Base-by-base conservation (phyloP, 2,329 filamentous ascomycete species). In the Elsinoe batatas region DNA sequence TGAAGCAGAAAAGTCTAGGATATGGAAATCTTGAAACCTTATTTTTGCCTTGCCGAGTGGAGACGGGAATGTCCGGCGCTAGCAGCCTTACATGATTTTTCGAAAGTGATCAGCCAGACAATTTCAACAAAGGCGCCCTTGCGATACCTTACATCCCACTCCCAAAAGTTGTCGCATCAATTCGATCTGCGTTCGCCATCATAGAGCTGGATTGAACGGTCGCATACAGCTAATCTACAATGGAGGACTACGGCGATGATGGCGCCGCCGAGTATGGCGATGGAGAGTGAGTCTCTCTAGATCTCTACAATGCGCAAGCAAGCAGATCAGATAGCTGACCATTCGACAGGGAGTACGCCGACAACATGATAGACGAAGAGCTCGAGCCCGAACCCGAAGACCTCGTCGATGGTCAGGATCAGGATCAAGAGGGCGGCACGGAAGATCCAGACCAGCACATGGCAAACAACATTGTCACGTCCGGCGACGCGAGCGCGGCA, bases 321-420 rank as follows among this genome's bases (percentile, higher is more conserved):
- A 13, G 6, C 13, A 13, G 30, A 49, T 15, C 7, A 22, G 11
- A 49, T 3, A 2, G 10, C 20, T 18, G 47, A 20, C 40, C 7
- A 17, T 32, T 18, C 20, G 17, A 13, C 50, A 70, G 67, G 60
- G 65, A 66, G 46, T 63, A 67, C 35, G 66, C 63, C n/a, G 68
- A 67, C 58, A 70, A 70, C 58, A 61, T 69, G 58, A 64, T 70
- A 49, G 66, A 70, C 33, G 68, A 69, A 33, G 59, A 60, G 40
- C n/a, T 56, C 10, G 42, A 58, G 7, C 40, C 76, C 57, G 72
- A 74, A 54, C 74, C 76, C 57, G 77, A 82, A 58, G 78, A 81
- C 49, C 80, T 81, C 59, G 68, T 79, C 54, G 77, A 78, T 56
- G 73, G 76, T 17, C 79, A 82, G 58, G 78, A 77, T 44, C 69